Conservation (phyloP, 2,329 filamentous ascomycete genomes). For the Xylaria sp. region DNA sequence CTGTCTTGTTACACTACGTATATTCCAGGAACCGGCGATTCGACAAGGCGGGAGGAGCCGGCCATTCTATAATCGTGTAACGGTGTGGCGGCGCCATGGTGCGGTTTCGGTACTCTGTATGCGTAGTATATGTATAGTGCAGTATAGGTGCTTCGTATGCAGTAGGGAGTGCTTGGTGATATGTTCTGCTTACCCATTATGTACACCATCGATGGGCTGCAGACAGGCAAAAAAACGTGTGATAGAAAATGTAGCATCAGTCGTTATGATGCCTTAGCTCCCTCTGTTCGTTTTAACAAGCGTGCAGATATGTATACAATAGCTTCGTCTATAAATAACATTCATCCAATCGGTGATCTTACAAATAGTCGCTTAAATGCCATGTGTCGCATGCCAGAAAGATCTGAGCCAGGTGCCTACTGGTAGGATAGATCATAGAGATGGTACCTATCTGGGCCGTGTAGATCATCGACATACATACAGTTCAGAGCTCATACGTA, state of each 20-base stretch:
- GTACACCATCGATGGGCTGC: no score
- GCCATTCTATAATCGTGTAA: conserved; percentile 2
- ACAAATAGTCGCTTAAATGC: background rate
- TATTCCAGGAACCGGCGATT: conserved; percentile 20
- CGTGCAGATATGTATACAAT: background rate
- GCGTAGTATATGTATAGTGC: background rate
- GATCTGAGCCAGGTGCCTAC: no score
- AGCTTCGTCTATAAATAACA: conserved; percentile 1
- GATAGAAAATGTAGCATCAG: background rate
- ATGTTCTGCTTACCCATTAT: no score
- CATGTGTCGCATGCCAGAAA: no score
- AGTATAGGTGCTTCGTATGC: background rate
- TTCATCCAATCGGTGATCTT: background rate
- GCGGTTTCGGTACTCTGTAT: background rate
- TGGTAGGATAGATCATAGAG: no score
- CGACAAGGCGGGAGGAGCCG: conserved; percentile 20
- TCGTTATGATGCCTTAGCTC: background rate
- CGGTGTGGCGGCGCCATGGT: background rate
- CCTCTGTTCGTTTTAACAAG: background rate
- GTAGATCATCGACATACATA: no score
- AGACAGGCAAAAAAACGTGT: no score
- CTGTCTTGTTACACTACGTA: conserved; percentile 15
- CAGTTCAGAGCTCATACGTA: no score
- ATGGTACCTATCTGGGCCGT: no score
- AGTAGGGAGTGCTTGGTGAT: background rate